Conservation (phyloP, 2,329 filamentous ascomycete species). For the Amesomyces nigricolor region DNA sequence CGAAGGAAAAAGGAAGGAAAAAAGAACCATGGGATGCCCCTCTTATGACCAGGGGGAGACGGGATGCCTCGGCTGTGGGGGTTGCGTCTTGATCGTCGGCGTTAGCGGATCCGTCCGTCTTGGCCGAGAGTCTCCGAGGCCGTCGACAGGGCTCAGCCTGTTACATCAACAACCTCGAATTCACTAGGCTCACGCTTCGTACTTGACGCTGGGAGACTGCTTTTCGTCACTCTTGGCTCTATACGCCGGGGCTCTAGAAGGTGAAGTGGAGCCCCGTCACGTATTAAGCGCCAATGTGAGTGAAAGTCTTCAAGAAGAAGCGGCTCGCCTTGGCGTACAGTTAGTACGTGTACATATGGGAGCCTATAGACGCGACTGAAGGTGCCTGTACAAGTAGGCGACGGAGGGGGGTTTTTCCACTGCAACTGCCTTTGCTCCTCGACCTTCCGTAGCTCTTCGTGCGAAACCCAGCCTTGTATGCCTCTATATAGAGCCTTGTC, state of each 20-base stretch:
- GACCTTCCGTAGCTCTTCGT: not conserved
- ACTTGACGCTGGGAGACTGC: not conserved
- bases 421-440: not conserved
- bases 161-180: not conserved
- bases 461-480: too few relatives aligned
- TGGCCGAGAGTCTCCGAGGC: too few relatives aligned
- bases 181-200: not conserved
- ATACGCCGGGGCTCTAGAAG: slow-evolving; percentile 1
- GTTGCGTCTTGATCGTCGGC: too few relatives aligned
- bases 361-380: not conserved
- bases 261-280: not conserved
- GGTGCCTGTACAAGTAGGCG: not conserved
- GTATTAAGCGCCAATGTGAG: not conserved
- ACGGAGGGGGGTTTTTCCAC: not conserved
- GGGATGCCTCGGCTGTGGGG: too few relatives aligned
- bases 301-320: not conserved
- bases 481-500: too few relatives aligned
- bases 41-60: too few relatives aligned
- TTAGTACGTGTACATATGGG: not conserved
- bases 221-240: not conserved
- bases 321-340: not conserved
- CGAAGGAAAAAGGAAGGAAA: too few relatives aligned
- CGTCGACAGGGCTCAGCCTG: too few relatives aligned
- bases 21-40: too few relatives aligned
- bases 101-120: too few relatives aligned